Evolutionary conservation across 192 early-diverging fungal species (phyloP).

Genomic region (Funneliformis mosseae): DNA sequence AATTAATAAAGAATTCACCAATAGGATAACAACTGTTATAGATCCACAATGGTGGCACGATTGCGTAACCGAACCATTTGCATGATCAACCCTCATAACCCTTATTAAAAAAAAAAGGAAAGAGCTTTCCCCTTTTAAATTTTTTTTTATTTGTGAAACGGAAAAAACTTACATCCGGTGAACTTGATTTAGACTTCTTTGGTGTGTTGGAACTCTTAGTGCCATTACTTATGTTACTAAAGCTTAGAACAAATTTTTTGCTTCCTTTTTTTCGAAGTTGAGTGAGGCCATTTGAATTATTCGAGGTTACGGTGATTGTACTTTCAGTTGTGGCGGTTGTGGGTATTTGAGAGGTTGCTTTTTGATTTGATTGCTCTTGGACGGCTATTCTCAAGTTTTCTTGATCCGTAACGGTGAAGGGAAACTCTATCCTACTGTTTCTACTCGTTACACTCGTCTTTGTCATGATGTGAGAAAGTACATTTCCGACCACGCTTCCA

Average conservation of each 20-base stretch:
- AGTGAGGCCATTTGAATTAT: background rate
- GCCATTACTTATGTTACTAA: conserved; percentile 6
- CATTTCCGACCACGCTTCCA: conserved; percentile 11
- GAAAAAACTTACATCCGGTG: conserved; percentile 27
- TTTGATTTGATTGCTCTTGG: background rate
- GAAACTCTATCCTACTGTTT: conserved; percentile 18
- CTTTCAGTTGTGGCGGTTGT: background rate
- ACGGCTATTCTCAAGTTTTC: conserved; percentile 14
- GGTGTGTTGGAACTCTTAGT: background rate
- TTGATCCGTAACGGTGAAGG: conserved; percentile 22
- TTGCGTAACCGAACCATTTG: too few relatives aligned
- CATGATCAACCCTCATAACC: too few relatives aligned
- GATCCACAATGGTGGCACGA: too few relatives aligned
- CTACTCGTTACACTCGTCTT: conserved; percentile 3
- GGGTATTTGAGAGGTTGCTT: background rate
- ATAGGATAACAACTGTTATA: too few relatives aligned
- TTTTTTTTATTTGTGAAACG: conserved; percentile 32
- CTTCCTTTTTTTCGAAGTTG: conserved; percentile 13
- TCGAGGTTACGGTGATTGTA: background rate
- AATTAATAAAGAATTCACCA: too few relatives aligned
- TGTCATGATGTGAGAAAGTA: conserved; percentile 1
- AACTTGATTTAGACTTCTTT: conserved; percentile 5
- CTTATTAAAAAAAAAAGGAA: background rate
- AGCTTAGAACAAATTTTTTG: conserved; percentile 15
- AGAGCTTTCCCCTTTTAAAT: too few relatives aligned